Percentiles rank a stretch among this genome's conserved stretches.
Evolutionary conservation across 2,329 filamentous ascomycete genomes (phyloP).

Genomic region (Diatrype stigma): DNA sequence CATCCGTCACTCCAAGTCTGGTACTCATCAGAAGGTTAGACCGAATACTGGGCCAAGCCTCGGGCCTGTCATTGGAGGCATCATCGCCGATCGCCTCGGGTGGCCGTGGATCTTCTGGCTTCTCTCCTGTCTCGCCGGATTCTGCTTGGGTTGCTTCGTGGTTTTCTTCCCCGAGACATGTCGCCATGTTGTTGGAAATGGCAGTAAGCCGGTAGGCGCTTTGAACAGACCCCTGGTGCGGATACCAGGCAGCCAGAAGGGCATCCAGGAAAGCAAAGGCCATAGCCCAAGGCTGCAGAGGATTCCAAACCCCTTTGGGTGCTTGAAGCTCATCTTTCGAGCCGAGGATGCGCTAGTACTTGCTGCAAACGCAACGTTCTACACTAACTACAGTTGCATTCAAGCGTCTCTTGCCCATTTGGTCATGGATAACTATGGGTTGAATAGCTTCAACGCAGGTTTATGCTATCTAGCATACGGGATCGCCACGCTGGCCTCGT

Average conservation of each 20-base stretch:
- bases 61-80: slow-evolving; percentile 42
- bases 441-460: background rate
- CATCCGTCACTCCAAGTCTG: slow-evolving; percentile 1
- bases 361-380: background rate
- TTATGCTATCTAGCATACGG: background rate
- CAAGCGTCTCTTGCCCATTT: background rate
- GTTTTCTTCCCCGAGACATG: slow-evolving; percentile 1
- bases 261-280: background rate
- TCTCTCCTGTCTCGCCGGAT: slow-evolving; percentile 32
- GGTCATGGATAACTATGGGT: background rate
- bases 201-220: background rate
- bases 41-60: slow-evolving; percentile 7
- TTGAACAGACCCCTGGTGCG: background rate
- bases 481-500: background rate
- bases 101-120: slow-evolving; percentile 47
- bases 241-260: background rate
- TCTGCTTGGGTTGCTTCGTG: slow-evolving; percentile 20
- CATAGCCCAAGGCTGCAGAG: background rate
- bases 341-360: background rate
- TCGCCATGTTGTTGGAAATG: slow-evolving; percentile 1
- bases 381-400: background rate
- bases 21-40: background rate
- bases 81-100: slow-evolving; percentile 39
- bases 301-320: slow-evolving; percentile 1
- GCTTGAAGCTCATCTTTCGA: background rate